phyloP scores from a whole-genome alignment of 164 flowering plant genomes.

The Piper betle region DNA sequence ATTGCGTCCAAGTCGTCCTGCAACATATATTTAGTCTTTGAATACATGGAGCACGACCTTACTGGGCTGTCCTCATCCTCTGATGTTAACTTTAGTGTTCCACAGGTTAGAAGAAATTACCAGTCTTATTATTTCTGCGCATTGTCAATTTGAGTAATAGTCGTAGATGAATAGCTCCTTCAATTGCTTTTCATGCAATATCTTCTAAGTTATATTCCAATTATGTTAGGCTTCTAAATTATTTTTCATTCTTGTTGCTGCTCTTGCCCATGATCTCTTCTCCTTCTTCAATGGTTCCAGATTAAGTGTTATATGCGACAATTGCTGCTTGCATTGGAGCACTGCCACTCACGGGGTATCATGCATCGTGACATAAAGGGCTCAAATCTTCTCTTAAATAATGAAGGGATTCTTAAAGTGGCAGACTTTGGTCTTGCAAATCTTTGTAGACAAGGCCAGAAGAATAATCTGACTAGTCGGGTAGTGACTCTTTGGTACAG shows the following conservation, averaged over 20 bases:
- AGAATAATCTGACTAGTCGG: conserved; percentile 80
- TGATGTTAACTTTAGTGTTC: conserved; percentile 58
- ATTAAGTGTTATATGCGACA: conserved; percentile 89
- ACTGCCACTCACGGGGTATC: conserved; percentile 81
- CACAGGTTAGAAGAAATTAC: conserved; percentile 33
- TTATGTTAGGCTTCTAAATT: too few species aligned
- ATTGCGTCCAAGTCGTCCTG: conserved; percentile 63
- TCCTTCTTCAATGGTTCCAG: conserved; percentile 18
- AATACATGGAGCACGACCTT: conserved; percentile 97
- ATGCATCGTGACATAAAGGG: conserved; percentile 96
- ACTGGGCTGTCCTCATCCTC: conserved; percentile 63
- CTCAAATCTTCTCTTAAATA: conserved; percentile 76
- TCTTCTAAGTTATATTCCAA: too few species aligned
- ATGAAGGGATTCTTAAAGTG: conserved; percentile 78
- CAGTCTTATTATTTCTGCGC: too few species aligned
- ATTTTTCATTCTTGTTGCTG: too few species aligned
- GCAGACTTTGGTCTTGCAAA: conserved; percentile 94
- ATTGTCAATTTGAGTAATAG: too few species aligned
- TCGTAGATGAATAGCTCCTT: too few species aligned
- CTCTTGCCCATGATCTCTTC: too few species aligned
- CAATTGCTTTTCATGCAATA: too few species aligned
- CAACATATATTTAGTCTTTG: conserved; percentile 85
- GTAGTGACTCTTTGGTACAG: conserved; percentile 99
- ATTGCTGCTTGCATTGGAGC: conserved; percentile 73
- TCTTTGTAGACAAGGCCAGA: conserved; percentile 29